phyloP scores from a whole-genome alignment of 208 protist species.

The Trypanosoma congolense region DNA sequence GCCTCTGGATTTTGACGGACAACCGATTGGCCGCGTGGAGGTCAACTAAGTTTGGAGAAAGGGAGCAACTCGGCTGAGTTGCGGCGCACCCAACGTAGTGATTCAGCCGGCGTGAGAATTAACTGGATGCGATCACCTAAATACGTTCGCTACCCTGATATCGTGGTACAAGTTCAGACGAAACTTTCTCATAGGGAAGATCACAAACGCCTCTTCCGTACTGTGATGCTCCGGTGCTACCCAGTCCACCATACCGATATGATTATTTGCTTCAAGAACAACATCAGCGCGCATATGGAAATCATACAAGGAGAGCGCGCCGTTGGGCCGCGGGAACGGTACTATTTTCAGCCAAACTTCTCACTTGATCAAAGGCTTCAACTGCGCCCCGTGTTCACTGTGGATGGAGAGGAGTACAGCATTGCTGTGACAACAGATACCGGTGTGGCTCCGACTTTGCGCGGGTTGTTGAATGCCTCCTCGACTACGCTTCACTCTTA shows the following conservation, averaged over 20 bases:
- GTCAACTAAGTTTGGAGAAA: slow-evolving; percentile 34
- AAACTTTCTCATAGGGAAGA: slow-evolving; percentile 22
- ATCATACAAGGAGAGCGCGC: slow-evolving; percentile 17
- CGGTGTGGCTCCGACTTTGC: slow-evolving; percentile 25
- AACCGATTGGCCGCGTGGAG: slow-evolving; percentile 33
- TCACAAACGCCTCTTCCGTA: slow-evolving; percentile 38
- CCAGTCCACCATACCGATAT: slow-evolving; percentile 57
- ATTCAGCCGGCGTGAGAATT: slow-evolving; percentile 28
- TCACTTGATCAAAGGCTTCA: slow-evolving; percentile 36
- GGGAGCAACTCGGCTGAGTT: slow-evolving; percentile 20
- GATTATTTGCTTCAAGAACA: slow-evolving; percentile 79
- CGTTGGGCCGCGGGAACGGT: slow-evolving; percentile 31
- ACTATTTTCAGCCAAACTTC: slow-evolving; percentile 47
- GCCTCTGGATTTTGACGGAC: slow-evolving; percentile 19
- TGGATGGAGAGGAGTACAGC: slow-evolving; percentile 25
- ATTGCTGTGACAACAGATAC: slow-evolving; percentile 18
- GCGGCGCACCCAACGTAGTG: slow-evolving; percentile 18
- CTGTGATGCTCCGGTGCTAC: slow-evolving; percentile 50
- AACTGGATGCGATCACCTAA: slow-evolving; percentile 51
- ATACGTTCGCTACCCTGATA: slow-evolving; percentile 46
- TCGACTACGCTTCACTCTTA: slow-evolving; percentile 30
- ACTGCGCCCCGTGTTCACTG: slow-evolving; percentile 33
- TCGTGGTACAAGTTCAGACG: slow-evolving; percentile 57
- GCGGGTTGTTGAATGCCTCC: slow-evolving; percentile 36
- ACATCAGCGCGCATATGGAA: slow-evolving; percentile 36